Evolutionary conservation across 164 flowering plant genomes (phyloP).

Genomic region (Annona cherimola): DNA sequence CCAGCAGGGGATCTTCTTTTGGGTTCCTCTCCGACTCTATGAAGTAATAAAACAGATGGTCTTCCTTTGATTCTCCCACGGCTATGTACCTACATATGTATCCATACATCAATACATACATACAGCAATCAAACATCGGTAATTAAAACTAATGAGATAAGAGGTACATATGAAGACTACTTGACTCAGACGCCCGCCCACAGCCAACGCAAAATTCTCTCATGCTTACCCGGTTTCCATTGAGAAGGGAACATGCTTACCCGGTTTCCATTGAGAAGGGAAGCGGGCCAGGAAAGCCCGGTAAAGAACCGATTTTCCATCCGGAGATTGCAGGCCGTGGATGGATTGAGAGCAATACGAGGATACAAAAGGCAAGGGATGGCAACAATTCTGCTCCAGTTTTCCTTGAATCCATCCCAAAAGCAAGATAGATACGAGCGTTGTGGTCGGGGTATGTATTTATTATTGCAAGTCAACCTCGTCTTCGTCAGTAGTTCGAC

Average conservation of each 20-base stretch:
- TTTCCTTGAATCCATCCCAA: neutral
- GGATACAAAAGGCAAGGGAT: neutral
- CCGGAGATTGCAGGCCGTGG: constrained; percentile 1
- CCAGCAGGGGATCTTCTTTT: constrained; percentile 27
- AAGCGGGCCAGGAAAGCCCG: constrained; percentile 14
- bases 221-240: constrained; percentile 10
- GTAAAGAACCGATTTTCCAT: constrained; percentile 3
- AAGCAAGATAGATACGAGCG: no score
- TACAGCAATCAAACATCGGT: neutral
- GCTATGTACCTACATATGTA: neutral
- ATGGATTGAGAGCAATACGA: neutral
- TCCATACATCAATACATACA: no score
- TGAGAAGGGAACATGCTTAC: neutral
- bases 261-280: constrained; percentile 11
- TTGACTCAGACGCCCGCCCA: neutral
- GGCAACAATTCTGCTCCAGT: neutral
- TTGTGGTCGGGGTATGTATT: no score
- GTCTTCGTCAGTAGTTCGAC: no score
- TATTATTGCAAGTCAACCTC: no score
- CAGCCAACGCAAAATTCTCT: neutral
- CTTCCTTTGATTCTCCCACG: neutral
- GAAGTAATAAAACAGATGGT: constrained; percentile 30
- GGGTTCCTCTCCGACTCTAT: constrained; percentile 31
- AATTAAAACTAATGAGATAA: neutral
- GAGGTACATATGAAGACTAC: neutral